phyloP scores from a whole-genome alignment of 1,284 basidiomycete species.

The Apiotrichum mycotoxinovorans region DNA sequence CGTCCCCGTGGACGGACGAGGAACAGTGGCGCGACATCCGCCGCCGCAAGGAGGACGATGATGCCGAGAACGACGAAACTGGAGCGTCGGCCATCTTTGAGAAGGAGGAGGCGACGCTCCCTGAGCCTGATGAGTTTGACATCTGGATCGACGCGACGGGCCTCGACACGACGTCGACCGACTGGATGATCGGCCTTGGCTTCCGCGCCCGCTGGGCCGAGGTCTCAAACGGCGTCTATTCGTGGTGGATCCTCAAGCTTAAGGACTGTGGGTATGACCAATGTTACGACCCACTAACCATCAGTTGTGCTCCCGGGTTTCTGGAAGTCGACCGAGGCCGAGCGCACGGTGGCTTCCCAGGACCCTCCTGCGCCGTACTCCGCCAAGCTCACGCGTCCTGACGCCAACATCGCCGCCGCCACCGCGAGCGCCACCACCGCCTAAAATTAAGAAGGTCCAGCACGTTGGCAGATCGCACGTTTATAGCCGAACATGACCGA shows the following conservation, averaged over 20 bases:
- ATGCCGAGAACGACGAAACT: conserved; percentile 6
- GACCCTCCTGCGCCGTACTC: conserved; percentile 12
- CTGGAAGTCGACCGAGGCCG: conserved; percentile 20
- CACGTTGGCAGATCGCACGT: no score
- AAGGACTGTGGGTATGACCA: conserved; percentile 35
- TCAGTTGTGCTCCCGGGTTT: conserved; percentile 27
- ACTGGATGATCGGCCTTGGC: conserved; percentile 30
- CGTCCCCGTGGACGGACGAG: conserved; percentile 32
- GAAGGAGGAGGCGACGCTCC: conserved; percentile 23
- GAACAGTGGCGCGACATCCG: conserved; percentile 28
- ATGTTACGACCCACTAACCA: not conserved
- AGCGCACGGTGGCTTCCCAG: not conserved
- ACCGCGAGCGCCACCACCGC: not conserved
- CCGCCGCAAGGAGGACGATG: conserved; percentile 1
- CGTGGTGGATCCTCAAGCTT: conserved; percentile 41
- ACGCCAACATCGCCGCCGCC: not conserved
- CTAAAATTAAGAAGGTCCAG: not conserved
- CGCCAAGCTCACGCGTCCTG: not conserved
- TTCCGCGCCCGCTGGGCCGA: conserved; percentile 41
- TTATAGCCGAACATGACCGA: no score
- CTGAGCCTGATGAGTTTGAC: conserved; percentile 23
- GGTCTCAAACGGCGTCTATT: conserved; percentile 20
- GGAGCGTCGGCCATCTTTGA: conserved; percentile 15
- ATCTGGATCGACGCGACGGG: conserved; percentile 27
- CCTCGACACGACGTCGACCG: conserved; percentile 1